phyloP scores from a whole-genome alignment of 495 filamentous ascomycete genomes.

The Xylaria nigripes region DNA sequence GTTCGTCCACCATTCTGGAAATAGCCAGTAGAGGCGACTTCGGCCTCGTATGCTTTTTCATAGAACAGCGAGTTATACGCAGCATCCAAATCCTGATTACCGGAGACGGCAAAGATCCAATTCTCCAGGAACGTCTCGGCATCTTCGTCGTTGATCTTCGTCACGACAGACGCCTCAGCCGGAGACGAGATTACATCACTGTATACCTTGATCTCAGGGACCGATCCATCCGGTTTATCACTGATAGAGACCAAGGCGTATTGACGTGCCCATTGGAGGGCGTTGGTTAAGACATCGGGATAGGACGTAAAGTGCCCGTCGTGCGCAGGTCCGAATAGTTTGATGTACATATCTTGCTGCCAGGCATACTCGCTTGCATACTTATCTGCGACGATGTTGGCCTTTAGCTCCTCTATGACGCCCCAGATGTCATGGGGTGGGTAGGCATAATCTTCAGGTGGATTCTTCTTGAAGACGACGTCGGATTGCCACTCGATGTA shows the following conservation, averaged over 20 bases:
- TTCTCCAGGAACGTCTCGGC: conserved; percentile 27
- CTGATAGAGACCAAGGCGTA: conserved; percentile 32
- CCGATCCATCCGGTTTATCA: conserved; percentile 26
- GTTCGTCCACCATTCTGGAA: conserved; percentile 26
- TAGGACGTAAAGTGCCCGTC: conserved; percentile 40
- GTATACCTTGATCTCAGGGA: conserved; percentile 33
- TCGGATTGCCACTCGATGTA: conserved; percentile 42
- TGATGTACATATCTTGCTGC: conserved; percentile 29
- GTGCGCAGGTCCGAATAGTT: conserved; percentile 32
- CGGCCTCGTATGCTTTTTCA: conserved; percentile 22
- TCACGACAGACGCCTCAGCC: conserved; percentile 19
- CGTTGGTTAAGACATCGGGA: conserved; percentile 33
- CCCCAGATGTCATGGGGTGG: conserved; percentile 39
- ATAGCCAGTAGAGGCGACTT: conserved; percentile 16
- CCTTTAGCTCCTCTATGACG: conserved; percentile 28
- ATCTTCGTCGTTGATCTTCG: conserved; percentile 32
- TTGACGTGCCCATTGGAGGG: conserved; percentile 28
- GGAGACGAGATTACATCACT: conserved; percentile 22
- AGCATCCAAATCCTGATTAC: conserved; percentile 39
- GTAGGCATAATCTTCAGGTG: conserved; percentile 36
- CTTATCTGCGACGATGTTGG: conserved; percentile 27
- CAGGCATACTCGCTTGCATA: conserved; percentile 39
- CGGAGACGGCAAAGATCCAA: conserved; percentile 23
- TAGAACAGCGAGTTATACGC: conserved; percentile 43
- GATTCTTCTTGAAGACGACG: conserved; percentile 32